Percentiles rank a stretch among this genome's conserved stretches.
Evolutionary conservation across 1,284 basidiomycete genomes (phyloP).

Genomic region (Ustilago cynodontis): DNA sequence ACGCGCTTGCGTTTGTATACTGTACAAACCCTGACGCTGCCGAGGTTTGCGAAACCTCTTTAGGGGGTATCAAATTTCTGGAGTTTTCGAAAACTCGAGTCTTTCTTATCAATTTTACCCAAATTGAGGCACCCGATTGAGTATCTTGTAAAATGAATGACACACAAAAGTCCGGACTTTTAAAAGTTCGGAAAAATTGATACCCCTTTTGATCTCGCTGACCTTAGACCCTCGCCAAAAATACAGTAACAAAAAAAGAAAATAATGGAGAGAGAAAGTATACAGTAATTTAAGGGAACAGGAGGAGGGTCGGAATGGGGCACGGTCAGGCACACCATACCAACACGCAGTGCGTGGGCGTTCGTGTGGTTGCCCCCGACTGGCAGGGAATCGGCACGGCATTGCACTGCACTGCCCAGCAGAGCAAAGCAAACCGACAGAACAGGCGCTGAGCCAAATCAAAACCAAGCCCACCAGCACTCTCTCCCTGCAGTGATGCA

Average conservation of each 20-base stretch:
- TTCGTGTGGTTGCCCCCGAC: too few relatives aligned
- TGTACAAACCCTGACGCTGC: neutral
- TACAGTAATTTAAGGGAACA: neutral
- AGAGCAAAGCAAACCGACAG: neutral
- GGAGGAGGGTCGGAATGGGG: neutral
- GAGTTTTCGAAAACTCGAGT: too few relatives aligned
- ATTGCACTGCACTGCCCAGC: conserved; percentile 4
- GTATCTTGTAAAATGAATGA: too few relatives aligned
- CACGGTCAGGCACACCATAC: neutral
- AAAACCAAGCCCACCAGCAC: neutral
- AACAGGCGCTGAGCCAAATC: neutral
- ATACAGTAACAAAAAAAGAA: neutral
- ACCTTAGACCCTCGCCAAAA: neutral
- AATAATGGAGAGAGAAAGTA: neutral
- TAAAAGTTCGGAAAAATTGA: too few relatives aligned
- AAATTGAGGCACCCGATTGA: too few relatives aligned
- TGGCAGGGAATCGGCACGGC: neutral
- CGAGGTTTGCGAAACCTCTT: neutral
- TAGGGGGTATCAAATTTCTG: too few relatives aligned
- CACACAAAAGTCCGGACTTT: too few relatives aligned
- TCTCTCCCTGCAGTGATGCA: too few relatives aligned
- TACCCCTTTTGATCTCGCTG: neutral
- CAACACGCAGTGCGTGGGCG: too few relatives aligned
- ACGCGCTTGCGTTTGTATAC: neutral
- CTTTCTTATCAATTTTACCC: too few relatives aligned